These are phyloP conservation scores for Lyophyllum shimeji DNA, from an alignment of 768 basidiomycete genomes.

Conservation along the genomic window DNA sequence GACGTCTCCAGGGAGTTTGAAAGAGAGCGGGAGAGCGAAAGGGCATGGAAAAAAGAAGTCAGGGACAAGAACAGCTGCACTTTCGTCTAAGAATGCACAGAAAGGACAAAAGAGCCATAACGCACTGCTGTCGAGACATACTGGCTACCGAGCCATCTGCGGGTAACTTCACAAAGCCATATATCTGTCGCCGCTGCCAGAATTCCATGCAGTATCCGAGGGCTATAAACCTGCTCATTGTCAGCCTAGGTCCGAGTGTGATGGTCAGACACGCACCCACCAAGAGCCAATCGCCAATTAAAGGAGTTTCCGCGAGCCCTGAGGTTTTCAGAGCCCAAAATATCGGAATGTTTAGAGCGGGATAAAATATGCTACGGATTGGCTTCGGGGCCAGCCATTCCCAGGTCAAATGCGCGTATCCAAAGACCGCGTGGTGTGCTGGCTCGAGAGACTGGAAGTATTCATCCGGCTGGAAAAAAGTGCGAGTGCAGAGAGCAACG, in stretches of 20 bases:
- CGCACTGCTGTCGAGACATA: slow-evolving; percentile 67
- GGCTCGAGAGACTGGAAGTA: slow-evolving; percentile 94
- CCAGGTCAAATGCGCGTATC: slow-evolving; percentile 93
- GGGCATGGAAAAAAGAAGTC: slow-evolving; percentile 83
- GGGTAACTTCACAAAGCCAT: slow-evolving; percentile 63
- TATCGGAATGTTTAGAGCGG: slow-evolving; percentile 74
- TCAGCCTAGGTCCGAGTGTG: background rate
- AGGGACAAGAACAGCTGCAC: slow-evolving; percentile 75
- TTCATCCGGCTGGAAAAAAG: slow-evolving; percentile 97
- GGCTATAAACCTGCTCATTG: slow-evolving; percentile 59
- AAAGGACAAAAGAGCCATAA: slow-evolving; percentile 7
- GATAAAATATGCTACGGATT: slow-evolving; percentile 81
- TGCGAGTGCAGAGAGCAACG: slow-evolving; percentile 69
- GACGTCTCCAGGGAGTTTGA: slow-evolving; percentile 94
- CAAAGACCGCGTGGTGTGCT: slow-evolving; percentile 86
- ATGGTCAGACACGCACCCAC: slow-evolving; percentile 45
- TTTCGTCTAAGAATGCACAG: background rate
- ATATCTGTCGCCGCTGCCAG: slow-evolving; percentile 84
- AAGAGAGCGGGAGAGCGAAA: slow-evolving; percentile 82
- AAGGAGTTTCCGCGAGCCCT: slow-evolving; percentile 44
- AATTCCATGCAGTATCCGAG: slow-evolving; percentile 71
- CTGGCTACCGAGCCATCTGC: slow-evolving; percentile 52
- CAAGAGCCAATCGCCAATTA: slow-evolving; percentile 48
- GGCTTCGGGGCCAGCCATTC: slow-evolving; percentile 80
- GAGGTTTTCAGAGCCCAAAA: slow-evolving; percentile 68